Percentiles rank a stretch among this genome's conserved stretches.
Conservation (phyloP, 2,329 filamentous ascomycete genomes). For the Metarhizium brunneum region DNA sequence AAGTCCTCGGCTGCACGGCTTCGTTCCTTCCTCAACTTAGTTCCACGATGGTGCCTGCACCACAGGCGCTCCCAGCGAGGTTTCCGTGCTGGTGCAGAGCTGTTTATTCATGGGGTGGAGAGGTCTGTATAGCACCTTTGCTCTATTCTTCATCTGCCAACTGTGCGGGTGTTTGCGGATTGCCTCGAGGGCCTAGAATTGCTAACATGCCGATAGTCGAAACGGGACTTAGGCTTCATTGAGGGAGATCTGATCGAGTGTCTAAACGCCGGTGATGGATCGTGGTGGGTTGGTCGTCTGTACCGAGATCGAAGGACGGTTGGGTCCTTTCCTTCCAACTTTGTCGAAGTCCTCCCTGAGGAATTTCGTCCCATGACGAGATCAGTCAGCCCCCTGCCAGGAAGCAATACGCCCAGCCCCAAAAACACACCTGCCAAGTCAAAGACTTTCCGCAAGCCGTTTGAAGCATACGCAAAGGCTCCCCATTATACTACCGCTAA, state of each 20-base stretch:
- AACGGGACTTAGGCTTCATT: slow-evolving; percentile 90
- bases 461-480: slow-evolving; percentile 57
- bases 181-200: background rate
- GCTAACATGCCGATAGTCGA: slow-evolving; percentile 45
- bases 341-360: slow-evolving; percentile 81
- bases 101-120: slow-evolving; percentile 88
- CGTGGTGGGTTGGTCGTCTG: slow-evolving; percentile 95
- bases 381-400: slow-evolving; percentile 51
- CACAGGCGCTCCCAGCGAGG: slow-evolving; percentile 57
- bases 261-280: slow-evolving; percentile 92
- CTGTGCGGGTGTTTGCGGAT: background rate
- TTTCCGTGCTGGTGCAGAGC: slow-evolving; percentile 91
- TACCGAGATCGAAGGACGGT: slow-evolving; percentile 84
- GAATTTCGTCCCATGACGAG: slow-evolving; percentile 69
- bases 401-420: slow-evolving; percentile 43
- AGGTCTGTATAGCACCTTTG: slow-evolving; percentile 35
- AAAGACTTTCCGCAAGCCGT: slow-evolving; percentile 56
- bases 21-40: background rate
- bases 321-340: slow-evolving; percentile 93
- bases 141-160: background rate
- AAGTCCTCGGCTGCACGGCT: background rate
- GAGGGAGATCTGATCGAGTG: slow-evolving; percentile 98
- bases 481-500: slow-evolving; percentile 57
- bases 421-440: slow-evolving; percentile 48
- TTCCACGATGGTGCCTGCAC: slow-evolving; percentile 41